Conservation (phyloP, 805 yeast genomes). For the Kuraishia molischiana region DNA sequence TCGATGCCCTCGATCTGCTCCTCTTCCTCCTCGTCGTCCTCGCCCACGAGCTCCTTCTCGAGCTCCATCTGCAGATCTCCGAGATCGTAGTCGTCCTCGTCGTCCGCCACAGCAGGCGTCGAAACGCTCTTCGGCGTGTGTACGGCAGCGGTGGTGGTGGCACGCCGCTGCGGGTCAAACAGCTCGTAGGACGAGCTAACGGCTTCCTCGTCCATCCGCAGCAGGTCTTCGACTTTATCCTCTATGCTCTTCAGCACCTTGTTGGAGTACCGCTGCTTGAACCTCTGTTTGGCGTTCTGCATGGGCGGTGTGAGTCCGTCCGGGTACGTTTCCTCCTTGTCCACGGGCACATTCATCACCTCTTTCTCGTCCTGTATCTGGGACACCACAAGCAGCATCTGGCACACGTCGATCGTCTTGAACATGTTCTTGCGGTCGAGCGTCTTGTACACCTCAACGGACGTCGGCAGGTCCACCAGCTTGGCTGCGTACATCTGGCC, state of each 20-base stretch:
- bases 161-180: constrained; percentile 32
- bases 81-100: constrained; percentile 27
- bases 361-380: constrained; percentile 34
- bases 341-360: constrained; percentile 28
- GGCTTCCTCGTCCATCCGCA: constrained; percentile 73
- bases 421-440: constrained; percentile 82
- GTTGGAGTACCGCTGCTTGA: constrained; percentile 60
- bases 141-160: background rate
- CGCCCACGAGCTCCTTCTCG: constrained; percentile 41
- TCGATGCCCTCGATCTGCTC: constrained; percentile 9
- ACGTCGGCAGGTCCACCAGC: constrained; percentile 80
- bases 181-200: constrained; percentile 72
- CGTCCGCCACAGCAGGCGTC: background rate
- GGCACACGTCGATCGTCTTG: constrained; percentile 79
- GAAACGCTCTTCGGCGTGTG: background rate
- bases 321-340: constrained; percentile 27
- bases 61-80: constrained; percentile 35
- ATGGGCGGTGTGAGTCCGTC: constrained; percentile 83
- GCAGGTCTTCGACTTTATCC: constrained; percentile 63
- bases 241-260: constrained; percentile 72
- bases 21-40: constrained; percentile 21
- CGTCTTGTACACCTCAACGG: constrained; percentile 80
- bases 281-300: constrained; percentile 60
- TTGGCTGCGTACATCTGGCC: constrained; percentile 72
- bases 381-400: constrained; percentile 70